These are phyloP conservation scores for Globisporangium barbulae DNA, from an alignment of 352 stramenopile genomes.

Conservation along the genomic window DNA sequence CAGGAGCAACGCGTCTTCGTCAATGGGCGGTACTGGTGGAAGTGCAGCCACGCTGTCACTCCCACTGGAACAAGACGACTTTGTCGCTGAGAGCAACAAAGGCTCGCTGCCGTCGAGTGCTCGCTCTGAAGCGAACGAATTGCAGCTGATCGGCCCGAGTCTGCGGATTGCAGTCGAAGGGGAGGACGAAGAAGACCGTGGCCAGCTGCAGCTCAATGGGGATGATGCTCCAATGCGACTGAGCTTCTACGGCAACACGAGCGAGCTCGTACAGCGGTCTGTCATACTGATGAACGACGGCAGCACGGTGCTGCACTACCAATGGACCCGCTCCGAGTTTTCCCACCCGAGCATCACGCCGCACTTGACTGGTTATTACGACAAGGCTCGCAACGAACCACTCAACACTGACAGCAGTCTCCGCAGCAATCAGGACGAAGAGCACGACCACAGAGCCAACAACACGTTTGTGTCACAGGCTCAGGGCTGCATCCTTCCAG, in stretches of 20 bases:
- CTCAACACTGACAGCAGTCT: background rate
- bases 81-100: background rate
- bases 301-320: slow-evolving; percentile 49
- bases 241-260: slow-evolving; percentile 42
- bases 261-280: slow-evolving; percentile 34
- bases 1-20: background rate
- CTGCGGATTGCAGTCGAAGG: background rate
- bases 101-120: background rate
- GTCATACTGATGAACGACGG: slow-evolving; percentile 50
- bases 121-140: background rate
- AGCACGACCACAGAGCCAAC: background rate
- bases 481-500: slow-evolving; percentile 48
- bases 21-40: too few species aligned
- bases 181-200: background rate
- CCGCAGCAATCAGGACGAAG: slow-evolving; percentile 16
- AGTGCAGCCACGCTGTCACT: background rate
- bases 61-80: background rate
- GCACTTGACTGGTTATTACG: slow-evolving; percentile 17
- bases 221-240: slow-evolving; percentile 23
- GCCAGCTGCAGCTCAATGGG: background rate
- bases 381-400: background rate
- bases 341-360: slow-evolving; percentile 21
- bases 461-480: slow-evolving; percentile 45
- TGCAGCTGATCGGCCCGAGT: background rate
- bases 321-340: slow-evolving; percentile 47